Evolutionary conservation across 805 yeast genomes (phyloP).

Genomic region (Metschnikowia kunwiensis): DNA sequence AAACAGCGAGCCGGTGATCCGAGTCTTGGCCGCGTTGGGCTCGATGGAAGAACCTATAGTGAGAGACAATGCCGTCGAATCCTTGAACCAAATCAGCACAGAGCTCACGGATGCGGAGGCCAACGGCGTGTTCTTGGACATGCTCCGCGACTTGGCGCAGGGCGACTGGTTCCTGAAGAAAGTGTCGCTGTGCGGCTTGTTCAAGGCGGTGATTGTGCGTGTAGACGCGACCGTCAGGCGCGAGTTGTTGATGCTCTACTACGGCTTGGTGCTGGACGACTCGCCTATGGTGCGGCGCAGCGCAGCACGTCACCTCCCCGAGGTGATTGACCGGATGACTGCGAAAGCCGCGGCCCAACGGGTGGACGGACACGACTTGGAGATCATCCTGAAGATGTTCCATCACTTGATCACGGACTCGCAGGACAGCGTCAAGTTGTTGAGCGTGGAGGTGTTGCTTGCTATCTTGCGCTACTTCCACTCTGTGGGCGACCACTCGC

Average conservation of each 20-base stretch:
- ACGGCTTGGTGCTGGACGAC: conserved; percentile 78
- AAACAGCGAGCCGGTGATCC: conserved; percentile 50
- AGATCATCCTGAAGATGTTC: conserved; percentile 76
- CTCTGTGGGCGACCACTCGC: conserved; percentile 52
- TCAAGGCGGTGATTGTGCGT: conserved; percentile 61
- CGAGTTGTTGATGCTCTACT: conserved; percentile 62
- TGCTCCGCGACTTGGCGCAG: conserved; percentile 72
- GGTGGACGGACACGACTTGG: conserved; percentile 66
- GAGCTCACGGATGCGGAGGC: conserved; percentile 64
- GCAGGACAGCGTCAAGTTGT: conserved; percentile 92
- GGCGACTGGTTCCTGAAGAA: conserved; percentile 95
- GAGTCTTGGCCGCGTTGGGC: conserved; percentile 76
- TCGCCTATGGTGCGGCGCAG: conserved; percentile 98
- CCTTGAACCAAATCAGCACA: conserved; percentile 67
- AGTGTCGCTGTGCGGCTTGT: conserved; percentile 89
- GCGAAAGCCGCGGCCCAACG: conserved; percentile 28
- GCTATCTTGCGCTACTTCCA: conserved; percentile 72
- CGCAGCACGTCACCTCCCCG: conserved; percentile 83
- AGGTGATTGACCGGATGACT: conserved; percentile 56
- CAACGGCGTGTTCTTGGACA: conserved; percentile 63
- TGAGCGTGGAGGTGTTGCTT: conserved; percentile 83
- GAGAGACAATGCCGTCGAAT: conserved; percentile 88
- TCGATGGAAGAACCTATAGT: conserved; percentile 96
- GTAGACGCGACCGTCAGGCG: conserved; percentile 55
- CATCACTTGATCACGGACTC: conserved; percentile 72